These are phyloP conservation scores for Pachyrhizus erosus DNA, from an alignment of 306 rosid species.

Conservation along the genomic window DNA sequence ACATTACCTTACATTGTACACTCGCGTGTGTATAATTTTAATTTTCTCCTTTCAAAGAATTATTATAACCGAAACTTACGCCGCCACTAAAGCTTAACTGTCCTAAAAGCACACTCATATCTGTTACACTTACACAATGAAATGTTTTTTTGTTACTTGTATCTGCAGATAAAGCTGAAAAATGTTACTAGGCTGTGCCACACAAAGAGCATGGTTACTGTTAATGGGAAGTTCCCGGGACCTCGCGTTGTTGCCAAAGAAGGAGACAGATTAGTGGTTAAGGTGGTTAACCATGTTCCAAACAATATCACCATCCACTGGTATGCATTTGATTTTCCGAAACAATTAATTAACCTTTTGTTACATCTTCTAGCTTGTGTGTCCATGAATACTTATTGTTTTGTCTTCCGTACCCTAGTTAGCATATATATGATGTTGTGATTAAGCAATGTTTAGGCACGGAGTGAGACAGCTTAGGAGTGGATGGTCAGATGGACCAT, in stretches of 20 bases:
- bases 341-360: background rate
- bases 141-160: background rate
- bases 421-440: background rate
- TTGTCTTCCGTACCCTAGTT: background rate
- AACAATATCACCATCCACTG: conserved; percentile 57
- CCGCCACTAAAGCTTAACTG: background rate
- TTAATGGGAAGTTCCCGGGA: conserved; percentile 57
- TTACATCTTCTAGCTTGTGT: background rate
- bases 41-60: background rate
- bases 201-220: conserved; percentile 43
- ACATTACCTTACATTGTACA: background rate
- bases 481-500: conserved; percentile 2
- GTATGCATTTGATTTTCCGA: background rate
- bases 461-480: background rate
- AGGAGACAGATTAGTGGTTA: conserved; percentile 55
- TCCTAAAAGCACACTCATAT: background rate
- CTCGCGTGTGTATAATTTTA: background rate
- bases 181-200: conserved; percentile 41
- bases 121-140: background rate
- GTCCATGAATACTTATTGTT: background rate
- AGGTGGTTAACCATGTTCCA: conserved; percentile 59
- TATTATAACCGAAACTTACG: background rate
- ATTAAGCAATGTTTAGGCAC: background rate
- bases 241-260: conserved; percentile 58
- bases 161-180: conserved; percentile 52